phyloP scores from a whole-genome alignment of 257 asterid species.

The Mentha longifolia region DNA sequence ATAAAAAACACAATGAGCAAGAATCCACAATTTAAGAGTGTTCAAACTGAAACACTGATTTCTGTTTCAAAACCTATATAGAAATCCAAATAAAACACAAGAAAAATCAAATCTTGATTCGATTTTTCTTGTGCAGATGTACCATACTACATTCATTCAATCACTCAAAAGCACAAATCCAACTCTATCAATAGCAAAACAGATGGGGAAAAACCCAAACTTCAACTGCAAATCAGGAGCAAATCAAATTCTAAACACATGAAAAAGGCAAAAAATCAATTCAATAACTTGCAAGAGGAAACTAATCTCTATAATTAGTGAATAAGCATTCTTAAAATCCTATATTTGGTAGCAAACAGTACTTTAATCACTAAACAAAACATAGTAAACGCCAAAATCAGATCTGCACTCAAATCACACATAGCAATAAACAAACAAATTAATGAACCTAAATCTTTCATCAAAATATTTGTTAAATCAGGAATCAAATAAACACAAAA shows the following conservation, averaged over 20 bases:
- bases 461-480: background rate
- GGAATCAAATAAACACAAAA: background rate
- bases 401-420: conserved; percentile 1
- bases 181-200: conserved; percentile 4
- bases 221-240: conserved; percentile 10
- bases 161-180: conserved; percentile 12
- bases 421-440: background rate
- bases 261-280: background rate
- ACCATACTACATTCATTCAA: background rate
- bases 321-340: conserved; percentile 8
- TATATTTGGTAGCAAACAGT: conserved; percentile 20
- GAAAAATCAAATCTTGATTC: background rate
- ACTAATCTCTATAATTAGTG: conserved; percentile 12
- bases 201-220: background rate
- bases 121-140: too few species aligned
- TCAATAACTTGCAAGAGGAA: background rate
- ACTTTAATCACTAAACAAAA: conserved; percentile 20
- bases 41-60: conserved; percentile 6
- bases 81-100: conserved; percentile 8
- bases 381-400: conserved; percentile 3
- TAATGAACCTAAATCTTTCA: background rate
- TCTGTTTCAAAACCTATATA: background rate
- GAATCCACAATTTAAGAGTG: background rate
- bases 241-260: conserved; percentile 5
- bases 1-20: conserved; percentile 19